These are phyloP conservation scores for Raddia guianensis DNA, from an alignment of 176 grass and related monocot species.

Conservation along the genomic window DNA sequence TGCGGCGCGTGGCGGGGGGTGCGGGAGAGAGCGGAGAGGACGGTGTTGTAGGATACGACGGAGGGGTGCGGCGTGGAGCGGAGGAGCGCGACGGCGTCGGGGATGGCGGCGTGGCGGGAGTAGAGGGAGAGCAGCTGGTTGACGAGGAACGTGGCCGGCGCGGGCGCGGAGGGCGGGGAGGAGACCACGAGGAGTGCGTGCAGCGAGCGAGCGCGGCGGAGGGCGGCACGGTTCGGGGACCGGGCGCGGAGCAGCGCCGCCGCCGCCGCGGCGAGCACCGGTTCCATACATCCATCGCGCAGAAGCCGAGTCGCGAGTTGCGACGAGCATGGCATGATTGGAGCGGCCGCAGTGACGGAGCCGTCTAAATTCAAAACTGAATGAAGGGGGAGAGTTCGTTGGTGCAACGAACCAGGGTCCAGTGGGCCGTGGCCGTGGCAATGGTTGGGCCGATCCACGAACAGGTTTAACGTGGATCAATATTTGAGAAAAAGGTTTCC, in stretches of 20 bases:
- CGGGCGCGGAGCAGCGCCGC: conserved; percentile 53
- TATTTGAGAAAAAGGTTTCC: too few relatives aligned
- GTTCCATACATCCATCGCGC: conserved; percentile 31
- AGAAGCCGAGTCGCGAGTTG: conserved; percentile 41
- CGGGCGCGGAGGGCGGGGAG: conserved; percentile 32
- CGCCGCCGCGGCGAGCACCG: conserved; percentile 52
- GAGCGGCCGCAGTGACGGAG: background rate
- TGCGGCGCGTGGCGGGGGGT: conserved; percentile 27
- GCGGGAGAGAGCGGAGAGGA: conserved; percentile 67
- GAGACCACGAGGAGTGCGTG: conserved; percentile 71
- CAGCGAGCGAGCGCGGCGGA: conserved; percentile 59
- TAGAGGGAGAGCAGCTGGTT: conserved; percentile 89
- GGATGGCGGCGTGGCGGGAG: conserved; percentile 46
- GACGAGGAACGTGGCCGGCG: conserved; percentile 53
- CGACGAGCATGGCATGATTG: background rate
- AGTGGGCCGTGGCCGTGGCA: background rate
- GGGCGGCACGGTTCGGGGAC: conserved; percentile 36
- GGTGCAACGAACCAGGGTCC: background rate
- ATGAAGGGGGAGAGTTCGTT: background rate
- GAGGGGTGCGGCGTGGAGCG: conserved; percentile 54
- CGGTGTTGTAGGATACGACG: conserved; percentile 76
- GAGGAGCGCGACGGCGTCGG: conserved; percentile 69
- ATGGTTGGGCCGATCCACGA: background rate
- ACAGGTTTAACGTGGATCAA: too few relatives aligned
- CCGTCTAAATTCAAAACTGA: conserved; percentile 2